Evolutionary conservation across 495 filamentous ascomycete genomes (phyloP), one percentile per base, ranked within the genome.

Genomic region (Aspergillus indologenus): DNA sequence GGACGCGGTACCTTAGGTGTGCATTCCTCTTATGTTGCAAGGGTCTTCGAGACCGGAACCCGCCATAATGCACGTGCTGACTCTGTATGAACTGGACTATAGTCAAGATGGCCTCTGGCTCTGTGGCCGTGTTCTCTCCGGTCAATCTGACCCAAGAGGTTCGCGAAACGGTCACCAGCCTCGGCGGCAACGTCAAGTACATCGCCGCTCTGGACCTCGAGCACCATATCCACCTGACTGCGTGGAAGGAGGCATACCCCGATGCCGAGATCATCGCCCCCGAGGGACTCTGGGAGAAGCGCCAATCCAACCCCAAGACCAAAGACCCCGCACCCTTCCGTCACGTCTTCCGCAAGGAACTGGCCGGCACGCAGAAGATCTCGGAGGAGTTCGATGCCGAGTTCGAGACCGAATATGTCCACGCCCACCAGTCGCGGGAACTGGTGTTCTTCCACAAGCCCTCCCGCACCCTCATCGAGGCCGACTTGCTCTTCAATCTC

Each of bases 121-220:
- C 81, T 40, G 82, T 98, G 48, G 91, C 91, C 56, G 88, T 98
- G 63, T 96, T 97, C 82, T 96, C 92, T 3, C 94, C 94, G 26
- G 87, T 91, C 24, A 85, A 82, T 17, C 83, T 96, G 24, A 96
- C 92, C 0, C 79, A 85, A 2, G 87, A 90, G 58, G 87, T 91
- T n/a, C 82, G 82, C 58, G 75, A 82, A 52, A 88, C 83, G 45
- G 75, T 96, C 43, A 64, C 78, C 26, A 72, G 76, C n/a, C 74
- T 92, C 21, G 91, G 90, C 55, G 81, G 83, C 45, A 78, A 85
- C 22, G 85, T 98, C 48, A 81, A 79, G 49, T 97, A 98, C 79
- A 84, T 98, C 59, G 81, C 92, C 12, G 92, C 93, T 5, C 81
- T 86, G 19, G 94, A 98, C 68, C 82, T 92, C 19, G 88, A 96